phyloP scores from a whole-genome alignment of 1,284 basidiomycete genomes.

The Ustilago hordei region DNA sequence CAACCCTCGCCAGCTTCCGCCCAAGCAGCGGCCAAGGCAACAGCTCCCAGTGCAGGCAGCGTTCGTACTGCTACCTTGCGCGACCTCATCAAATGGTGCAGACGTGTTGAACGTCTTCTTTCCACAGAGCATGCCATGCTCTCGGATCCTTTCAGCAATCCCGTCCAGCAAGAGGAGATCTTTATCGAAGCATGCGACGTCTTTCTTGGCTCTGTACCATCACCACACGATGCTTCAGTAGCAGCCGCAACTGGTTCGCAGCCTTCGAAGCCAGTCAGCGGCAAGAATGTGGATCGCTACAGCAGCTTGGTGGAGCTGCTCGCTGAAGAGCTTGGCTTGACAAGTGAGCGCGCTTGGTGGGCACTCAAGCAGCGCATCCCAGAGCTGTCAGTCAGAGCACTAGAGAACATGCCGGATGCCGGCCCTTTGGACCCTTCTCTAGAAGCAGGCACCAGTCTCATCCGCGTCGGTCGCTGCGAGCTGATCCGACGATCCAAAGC shows the following conservation, averaged over 20 bases:
- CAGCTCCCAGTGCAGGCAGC: constrained; percentile 28
- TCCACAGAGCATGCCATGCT: constrained; percentile 22
- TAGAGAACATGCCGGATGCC: not conserved
- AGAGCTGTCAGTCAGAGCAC: constrained; percentile 47
- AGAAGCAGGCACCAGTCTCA: constrained; percentile 23
- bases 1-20: constrained; percentile 33
- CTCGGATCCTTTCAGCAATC: constrained; percentile 74
- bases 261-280: constrained; percentile 16
- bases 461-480: constrained; percentile 49
- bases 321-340: constrained; percentile 56
- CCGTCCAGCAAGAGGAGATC: constrained; percentile 85
- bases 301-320: constrained; percentile 50
- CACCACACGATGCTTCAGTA: constrained; percentile 17
- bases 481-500: constrained; percentile 38
- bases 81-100: constrained; percentile 89
- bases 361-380: constrained; percentile 57
- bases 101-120: constrained; percentile 76
- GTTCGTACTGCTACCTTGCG: constrained; percentile 75
- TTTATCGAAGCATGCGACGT: constrained; percentile 91
- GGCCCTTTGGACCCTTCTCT: not conserved
- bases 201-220: constrained; percentile 80
- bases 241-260: not conserved
- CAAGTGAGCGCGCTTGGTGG: constrained; percentile 60
- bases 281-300: constrained; percentile 45
- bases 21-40: constrained; percentile 9